A percentile compares a stretch with the other conserved stretches of the same genome.
These are phyloP conservation scores for Globisporangium yorkense DNA, from an alignment of 352 stramenopile genomes.

Conservation along the genomic window DNA sequence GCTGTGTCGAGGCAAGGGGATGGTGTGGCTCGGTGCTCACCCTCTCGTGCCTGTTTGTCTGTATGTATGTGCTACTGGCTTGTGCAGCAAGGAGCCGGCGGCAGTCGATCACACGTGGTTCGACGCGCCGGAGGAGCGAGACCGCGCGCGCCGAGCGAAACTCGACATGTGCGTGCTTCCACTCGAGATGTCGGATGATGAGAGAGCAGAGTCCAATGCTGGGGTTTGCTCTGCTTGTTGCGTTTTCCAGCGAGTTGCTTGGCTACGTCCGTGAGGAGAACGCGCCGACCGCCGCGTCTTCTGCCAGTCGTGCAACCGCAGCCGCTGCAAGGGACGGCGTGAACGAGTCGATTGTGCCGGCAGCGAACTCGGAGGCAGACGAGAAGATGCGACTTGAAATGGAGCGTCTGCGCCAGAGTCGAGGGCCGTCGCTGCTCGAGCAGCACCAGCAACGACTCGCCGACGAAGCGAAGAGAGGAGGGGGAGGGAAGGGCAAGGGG, in stretches of 20 bases:
- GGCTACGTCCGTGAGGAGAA: constrained; percentile 80
- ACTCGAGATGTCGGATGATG: too few relatives aligned
- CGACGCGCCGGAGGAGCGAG: constrained; percentile 70
- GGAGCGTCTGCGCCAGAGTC: constrained; percentile 44
- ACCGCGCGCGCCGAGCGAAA: constrained; percentile 72
- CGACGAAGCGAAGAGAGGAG: constrained; percentile 27
- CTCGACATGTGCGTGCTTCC: constrained; percentile 58
- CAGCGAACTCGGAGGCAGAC: constrained; percentile 58
- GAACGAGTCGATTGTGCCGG: constrained; percentile 65
- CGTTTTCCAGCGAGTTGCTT: constrained; percentile 51
- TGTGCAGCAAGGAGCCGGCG: constrained; percentile 60
- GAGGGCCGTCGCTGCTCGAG: constrained; percentile 70
- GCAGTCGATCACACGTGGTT: constrained; percentile 80
- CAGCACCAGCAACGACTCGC: constrained; percentile 70
- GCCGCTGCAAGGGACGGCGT: constrained; percentile 14
- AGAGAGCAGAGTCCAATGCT: neutral
- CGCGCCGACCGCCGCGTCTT: constrained; percentile 18
- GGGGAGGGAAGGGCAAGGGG: constrained; percentile 9
- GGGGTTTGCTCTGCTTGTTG: neutral
- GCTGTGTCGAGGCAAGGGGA: neutral
- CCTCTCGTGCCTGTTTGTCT: neutral
- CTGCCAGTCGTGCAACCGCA: constrained; percentile 12
- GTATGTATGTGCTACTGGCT: constrained; percentile 5
- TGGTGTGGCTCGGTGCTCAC: neutral
- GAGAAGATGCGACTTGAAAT: constrained; percentile 67